A percentile compares a stretch with the other conserved stretches of the same genome.
Evolutionary conservation across 2,329 filamentous ascomycete species (phyloP).

Genomic region (Cytospora leucostoma): DNA sequence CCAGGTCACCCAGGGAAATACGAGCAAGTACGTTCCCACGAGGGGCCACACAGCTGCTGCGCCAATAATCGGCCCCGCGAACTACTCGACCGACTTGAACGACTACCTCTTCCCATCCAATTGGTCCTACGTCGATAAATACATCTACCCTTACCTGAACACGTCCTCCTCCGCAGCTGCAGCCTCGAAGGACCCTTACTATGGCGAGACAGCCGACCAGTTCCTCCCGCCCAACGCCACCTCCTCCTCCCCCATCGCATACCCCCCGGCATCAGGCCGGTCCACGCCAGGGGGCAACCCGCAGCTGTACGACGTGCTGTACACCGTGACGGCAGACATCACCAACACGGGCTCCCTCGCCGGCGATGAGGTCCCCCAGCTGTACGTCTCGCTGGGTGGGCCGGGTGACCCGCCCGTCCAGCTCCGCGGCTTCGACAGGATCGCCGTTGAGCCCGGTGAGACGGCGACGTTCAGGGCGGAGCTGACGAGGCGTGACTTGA

Average conservation of each 20-base stretch:
- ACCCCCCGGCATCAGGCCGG: conserved; percentile 51
- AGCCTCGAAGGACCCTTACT: conserved; percentile 60
- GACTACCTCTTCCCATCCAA: conserved; percentile 69
- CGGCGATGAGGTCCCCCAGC: conserved; percentile 73
- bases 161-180: conserved; percentile 55
- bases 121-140: conserved; percentile 53
- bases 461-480: conserved; percentile 66
- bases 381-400: conserved; percentile 81
- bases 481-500: conserved; percentile 77
- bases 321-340: conserved; percentile 66
- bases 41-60: conserved; percentile 63
- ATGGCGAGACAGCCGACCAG: conserved; percentile 57
- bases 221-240: conserved; percentile 62
- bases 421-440: conserved; percentile 79
- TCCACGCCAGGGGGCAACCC: conserved; percentile 60
- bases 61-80: conserved; percentile 65
- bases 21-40: conserved; percentile 58
- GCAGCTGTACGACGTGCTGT: conserved; percentile 68
- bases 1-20: conserved; percentile 52
- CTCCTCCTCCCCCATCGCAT: conserved; percentile 59
- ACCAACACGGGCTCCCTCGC: conserved; percentile 67
- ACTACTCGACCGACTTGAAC: conserved; percentile 59
- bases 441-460: conserved; percentile 71
- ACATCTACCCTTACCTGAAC: conserved; percentile 75
- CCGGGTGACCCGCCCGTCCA: conserved; percentile 66